Conservation (phyloP, 106 monocot genomes). For the Allium fistulosum region DNA sequence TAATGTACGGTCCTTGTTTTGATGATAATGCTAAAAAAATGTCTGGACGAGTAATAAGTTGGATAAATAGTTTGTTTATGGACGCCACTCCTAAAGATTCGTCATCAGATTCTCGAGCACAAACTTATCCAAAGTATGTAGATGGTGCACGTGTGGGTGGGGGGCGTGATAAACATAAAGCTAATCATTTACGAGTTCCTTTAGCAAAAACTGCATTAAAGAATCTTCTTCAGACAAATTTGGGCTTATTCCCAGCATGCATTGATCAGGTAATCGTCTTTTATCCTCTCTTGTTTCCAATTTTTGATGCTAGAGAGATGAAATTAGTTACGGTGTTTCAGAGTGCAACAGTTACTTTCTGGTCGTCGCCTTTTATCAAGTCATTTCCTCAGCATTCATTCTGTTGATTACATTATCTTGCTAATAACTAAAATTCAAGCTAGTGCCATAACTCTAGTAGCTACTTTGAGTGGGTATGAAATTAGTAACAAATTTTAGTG, state of each 20-base stretch:
- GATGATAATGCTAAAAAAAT: constrained; percentile 97
- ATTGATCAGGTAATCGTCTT: constrained; percentile 73
- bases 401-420: no score
- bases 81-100: constrained; percentile 70
- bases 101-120: constrained; percentile 84
- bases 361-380: no score
- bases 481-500: no score
- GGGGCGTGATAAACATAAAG: constrained; percentile 64
- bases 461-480: no score
- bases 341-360: no score
- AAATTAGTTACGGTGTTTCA: no score
- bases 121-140: constrained; percentile 64
- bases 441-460: no score
- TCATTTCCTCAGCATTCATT: no score
- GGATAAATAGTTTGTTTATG: constrained; percentile 86
- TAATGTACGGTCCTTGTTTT: constrained; percentile 92
- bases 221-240: constrained; percentile 96
- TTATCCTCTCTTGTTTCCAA: neutral
- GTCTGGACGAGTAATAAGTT: constrained; percentile 67
- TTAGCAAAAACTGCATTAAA: constrained; percentile 91
- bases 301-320: no score
- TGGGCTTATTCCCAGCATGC: constrained; percentile 87
- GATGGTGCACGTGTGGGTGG: constrained; percentile 50
- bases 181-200: constrained; percentile 49
- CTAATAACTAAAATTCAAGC: no score